A percentile compares a stretch with the other conserved stretches of the same genome.
Evolutionary conservation across 345 rosid species (phyloP).

Genomic region (Hevea brasiliensis): DNA sequence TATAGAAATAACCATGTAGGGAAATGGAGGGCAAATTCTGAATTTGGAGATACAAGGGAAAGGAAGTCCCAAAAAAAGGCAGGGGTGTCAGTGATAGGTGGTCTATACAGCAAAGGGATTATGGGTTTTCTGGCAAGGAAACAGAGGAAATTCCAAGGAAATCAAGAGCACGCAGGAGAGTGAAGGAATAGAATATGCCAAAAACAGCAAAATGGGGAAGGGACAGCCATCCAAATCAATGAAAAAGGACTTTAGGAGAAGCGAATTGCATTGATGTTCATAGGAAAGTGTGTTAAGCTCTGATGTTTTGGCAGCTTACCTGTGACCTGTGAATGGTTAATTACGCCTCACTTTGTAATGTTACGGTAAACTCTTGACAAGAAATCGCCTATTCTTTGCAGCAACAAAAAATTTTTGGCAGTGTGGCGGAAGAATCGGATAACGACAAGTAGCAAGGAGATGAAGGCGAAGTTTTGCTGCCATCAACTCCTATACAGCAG

Average conservation of each 20-base stretch:
- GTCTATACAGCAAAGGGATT: neutral
- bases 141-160: conserved; percentile 17
- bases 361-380: too few species aligned
- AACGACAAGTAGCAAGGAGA: too few species aligned
- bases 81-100: neutral
- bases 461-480: too few species aligned
- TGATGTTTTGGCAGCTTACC: neutral
- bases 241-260: too few species aligned
- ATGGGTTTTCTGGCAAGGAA: conserved; percentile 15
- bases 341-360: too few species aligned
- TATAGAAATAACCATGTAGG: conserved; percentile 30
- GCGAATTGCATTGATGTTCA: too few species aligned
- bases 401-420: too few species aligned
- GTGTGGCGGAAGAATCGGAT: too few species aligned
- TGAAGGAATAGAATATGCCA: neutral
- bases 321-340: neutral
- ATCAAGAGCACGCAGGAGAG: neutral
- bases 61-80: neutral
- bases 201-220: conserved; percentile 3
- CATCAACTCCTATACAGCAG: too few species aligned
- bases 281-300: conserved; percentile 10
- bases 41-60: neutral
- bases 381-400: too few species aligned
- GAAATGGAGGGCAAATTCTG: neutral
- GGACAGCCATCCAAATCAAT: conserved; percentile 15